Percentiles rank a stretch among this genome's conserved stretches.
Conservation (phyloP, 208 protist genomes). For the Wallacemonas rigidus region DNA sequence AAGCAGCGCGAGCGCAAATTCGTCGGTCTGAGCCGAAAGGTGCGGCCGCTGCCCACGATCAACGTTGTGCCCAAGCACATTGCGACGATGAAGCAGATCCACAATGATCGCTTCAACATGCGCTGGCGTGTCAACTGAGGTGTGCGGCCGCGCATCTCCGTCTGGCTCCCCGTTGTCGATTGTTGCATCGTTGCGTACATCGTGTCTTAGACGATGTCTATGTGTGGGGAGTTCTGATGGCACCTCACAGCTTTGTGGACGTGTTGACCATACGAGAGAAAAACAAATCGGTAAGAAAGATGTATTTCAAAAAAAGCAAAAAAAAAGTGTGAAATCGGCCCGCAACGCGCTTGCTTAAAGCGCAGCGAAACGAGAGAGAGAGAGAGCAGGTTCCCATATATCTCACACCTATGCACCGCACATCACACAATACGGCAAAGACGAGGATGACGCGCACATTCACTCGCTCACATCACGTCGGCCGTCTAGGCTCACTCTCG, state of each 20-base stretch:
- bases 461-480: too few relatives aligned
- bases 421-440: too few relatives aligned
- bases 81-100: constrained; percentile 91
- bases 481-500: too few relatives aligned
- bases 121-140: constrained; percentile 86
- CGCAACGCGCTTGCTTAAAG: too few relatives aligned
- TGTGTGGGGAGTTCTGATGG: not conserved
- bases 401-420: too few relatives aligned
- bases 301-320: not conserved
- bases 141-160: not conserved
- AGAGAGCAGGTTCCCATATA: too few relatives aligned
- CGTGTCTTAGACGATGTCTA: not conserved
- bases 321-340: not conserved
- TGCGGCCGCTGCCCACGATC: constrained; percentile 66
- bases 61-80: constrained; percentile 86
- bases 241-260: too few relatives aligned
- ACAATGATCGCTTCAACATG: constrained; percentile 92
- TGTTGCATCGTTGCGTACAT: too few relatives aligned
- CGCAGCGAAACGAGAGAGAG: too few relatives aligned
- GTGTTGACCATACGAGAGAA: not conserved
- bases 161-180: too few relatives aligned
- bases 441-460: too few relatives aligned
- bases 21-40: constrained; percentile 50
- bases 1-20: constrained; percentile 48
- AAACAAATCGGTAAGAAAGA: not conserved